These are phyloP conservation scores for Sporothrix variecibatus DNA, from an alignment of 2,329 filamentous ascomycete genomes.

Conservation along the genomic window DNA sequence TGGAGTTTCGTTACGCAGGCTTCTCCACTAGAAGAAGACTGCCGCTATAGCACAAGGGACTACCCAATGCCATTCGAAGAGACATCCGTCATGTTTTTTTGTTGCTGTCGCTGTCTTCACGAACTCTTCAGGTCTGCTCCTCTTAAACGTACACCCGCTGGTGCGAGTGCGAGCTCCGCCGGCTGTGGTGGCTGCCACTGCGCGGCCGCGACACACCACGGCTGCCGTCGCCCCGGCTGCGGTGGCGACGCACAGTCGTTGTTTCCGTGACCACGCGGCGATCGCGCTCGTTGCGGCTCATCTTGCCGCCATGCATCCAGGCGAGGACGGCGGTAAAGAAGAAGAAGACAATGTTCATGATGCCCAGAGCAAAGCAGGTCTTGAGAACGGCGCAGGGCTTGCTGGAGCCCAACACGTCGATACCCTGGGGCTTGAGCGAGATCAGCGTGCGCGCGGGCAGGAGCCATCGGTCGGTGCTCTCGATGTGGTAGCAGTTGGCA, in stretches of 20 bases:
- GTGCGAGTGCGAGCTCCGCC: conserved; percentile 49
- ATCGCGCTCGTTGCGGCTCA: conserved; percentile 47
- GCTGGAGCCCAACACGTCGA: conserved; percentile 56
- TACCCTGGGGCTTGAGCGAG: conserved; percentile 52
- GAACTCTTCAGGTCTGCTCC: background rate
- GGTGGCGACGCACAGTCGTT: conserved; percentile 46
- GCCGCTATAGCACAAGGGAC: background rate
- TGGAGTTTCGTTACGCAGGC: background rate
- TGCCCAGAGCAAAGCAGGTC: conserved; percentile 82
- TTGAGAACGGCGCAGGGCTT: conserved; percentile 93
- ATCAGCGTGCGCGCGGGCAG: conserved; percentile 64
- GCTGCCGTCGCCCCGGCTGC: conserved; percentile 40
- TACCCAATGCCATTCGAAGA: background rate
- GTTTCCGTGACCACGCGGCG: conserved; percentile 53
- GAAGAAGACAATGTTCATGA: conserved; percentile 85
- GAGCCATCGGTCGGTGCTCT: conserved; percentile 51
- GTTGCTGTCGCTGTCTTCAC: background rate
- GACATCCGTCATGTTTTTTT: background rate
- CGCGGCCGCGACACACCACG: conserved; percentile 46
- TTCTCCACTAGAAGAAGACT: background rate
- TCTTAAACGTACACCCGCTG: conserved; percentile 52
- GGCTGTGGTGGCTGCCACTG: conserved; percentile 42
- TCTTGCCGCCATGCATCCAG: conserved; percentile 53
- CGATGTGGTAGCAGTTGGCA: conserved; percentile 68
- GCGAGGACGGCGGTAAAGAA: conserved; percentile 74